Evolutionary conservation across 306 rosid species (phyloP).

Genomic region (Corylus americana): DNA sequence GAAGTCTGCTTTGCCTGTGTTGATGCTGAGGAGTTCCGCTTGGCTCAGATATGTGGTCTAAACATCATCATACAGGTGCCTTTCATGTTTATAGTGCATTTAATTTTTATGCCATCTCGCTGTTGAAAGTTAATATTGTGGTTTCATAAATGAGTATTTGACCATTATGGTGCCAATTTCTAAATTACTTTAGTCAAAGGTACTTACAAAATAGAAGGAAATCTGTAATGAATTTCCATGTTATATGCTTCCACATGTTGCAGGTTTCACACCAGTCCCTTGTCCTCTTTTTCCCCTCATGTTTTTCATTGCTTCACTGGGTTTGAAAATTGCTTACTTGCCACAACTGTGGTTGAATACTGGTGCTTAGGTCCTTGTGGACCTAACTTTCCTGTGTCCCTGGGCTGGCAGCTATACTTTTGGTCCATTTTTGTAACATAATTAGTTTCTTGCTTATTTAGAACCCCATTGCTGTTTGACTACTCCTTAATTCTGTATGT

Average conservation of each 20-base stretch:
- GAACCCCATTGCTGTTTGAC: neutral
- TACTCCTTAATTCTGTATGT: conserved; percentile 9
- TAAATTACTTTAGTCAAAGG: neutral
- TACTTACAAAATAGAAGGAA: neutral
- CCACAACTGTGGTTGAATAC: neutral
- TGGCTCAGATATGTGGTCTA: conserved; percentile 96
- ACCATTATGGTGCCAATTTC: neutral
- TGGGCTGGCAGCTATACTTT: neutral
- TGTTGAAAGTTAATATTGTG: neutral
- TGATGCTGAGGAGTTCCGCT: conserved; percentile 95
- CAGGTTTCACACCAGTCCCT: neutral
- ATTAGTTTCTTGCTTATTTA: conserved; percentile 24
- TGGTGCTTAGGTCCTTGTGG: neutral
- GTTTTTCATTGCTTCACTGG: neutral
- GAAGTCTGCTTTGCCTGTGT: conserved; percentile 97
- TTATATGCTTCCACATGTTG: neutral
- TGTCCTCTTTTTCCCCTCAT: neutral
- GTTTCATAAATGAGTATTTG: neutral
- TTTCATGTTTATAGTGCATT: conserved; percentile 10
- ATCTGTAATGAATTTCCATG: neutral
- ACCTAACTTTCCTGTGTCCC: neutral
- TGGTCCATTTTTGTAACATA: neutral
- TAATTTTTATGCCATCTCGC: conserved; percentile 1
- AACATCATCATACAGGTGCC: conserved; percentile 83
- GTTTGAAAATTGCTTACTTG: neutral